These are phyloP conservation scores for Miamiensis avidus DNA, from an alignment of 169 alveolate species.

Conservation along the genomic window DNA sequence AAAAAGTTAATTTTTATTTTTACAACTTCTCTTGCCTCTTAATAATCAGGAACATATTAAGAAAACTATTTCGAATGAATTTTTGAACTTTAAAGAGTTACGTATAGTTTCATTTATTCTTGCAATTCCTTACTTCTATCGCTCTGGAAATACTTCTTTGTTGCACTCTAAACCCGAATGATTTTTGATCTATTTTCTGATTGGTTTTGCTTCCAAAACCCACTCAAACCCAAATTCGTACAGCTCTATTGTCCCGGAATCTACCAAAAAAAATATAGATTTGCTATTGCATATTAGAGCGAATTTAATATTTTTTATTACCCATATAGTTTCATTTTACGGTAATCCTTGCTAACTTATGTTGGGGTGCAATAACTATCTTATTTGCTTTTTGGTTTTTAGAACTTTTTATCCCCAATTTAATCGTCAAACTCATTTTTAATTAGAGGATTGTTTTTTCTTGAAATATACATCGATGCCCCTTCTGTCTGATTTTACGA, in stretches of 20 bases:
- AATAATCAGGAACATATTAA: background rate
- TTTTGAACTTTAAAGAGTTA: background rate
- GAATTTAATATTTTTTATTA: background rate
- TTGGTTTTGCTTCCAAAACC: background rate
- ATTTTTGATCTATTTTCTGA: background rate
- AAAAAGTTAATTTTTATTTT: too few relatives aligned
- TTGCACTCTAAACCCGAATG: background rate
- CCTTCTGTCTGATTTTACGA: background rate
- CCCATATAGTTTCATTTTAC: constrained; percentile 9
- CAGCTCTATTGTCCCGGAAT: background rate
- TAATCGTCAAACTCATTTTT: background rate
- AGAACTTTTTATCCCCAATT: background rate
- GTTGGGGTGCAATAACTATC: constrained; percentile 8
- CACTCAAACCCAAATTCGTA: background rate
- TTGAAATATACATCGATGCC: too few relatives aligned
- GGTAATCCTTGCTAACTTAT: constrained; percentile 5
- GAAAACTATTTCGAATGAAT: too few relatives aligned
- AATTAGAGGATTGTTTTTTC: background rate
- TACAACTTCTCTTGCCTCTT: background rate
- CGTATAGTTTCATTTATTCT: background rate
- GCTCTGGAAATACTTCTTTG: background rate
- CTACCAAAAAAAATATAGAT: background rate
- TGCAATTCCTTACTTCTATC: background rate
- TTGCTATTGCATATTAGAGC: background rate
- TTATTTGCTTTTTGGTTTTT: background rate